Evolutionary conservation across 2,329 filamentous ascomycete genomes (phyloP).

Genomic region (Cucurbitaria berberidis): DNA sequence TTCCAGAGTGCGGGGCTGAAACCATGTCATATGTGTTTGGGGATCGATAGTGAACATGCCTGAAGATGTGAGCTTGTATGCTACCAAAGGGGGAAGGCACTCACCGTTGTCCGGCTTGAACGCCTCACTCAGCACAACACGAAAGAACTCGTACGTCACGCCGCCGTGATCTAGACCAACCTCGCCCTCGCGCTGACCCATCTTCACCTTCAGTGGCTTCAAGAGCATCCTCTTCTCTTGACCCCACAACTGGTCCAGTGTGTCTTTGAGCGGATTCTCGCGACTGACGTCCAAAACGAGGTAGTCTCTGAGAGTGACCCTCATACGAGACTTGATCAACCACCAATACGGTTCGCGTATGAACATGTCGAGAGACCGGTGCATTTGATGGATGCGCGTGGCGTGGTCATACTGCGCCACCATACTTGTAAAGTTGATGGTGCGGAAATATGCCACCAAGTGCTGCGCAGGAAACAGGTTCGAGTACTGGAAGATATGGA

Average conservation of each 20-base stretch:
- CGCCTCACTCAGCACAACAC: constrained; percentile 78
- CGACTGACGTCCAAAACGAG: constrained; percentile 54
- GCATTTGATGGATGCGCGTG: constrained; percentile 36
- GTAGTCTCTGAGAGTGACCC: constrained; percentile 47
- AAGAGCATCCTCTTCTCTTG: constrained; percentile 81
- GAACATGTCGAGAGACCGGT: constrained; percentile 31
- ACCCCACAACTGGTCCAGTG: constrained; percentile 86
- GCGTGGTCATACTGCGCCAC: constrained; percentile 71
- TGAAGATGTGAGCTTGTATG: constrained; percentile 28
- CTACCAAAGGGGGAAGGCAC: constrained; percentile 11
- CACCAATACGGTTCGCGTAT: constrained; percentile 30
- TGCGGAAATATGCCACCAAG: constrained; percentile 82
- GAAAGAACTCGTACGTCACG: constrained; percentile 96
- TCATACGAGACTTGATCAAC: constrained; percentile 41
- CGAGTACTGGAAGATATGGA: constrained; percentile 80
- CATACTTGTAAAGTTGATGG: constrained; percentile 89
- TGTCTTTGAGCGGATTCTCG: constrained; percentile 49
- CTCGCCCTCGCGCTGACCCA: constrained; percentile 81
- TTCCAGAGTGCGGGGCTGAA: constrained; percentile 80
- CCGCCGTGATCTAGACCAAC: constrained; percentile 92
- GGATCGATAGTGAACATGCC: constrained; percentile 79
- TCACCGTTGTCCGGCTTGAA: constrained; percentile 76
- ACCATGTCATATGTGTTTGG: constrained; percentile 83
- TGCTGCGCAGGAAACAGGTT: constrained; percentile 78
- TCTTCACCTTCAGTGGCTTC: constrained; percentile 84